These are phyloP conservation scores for Cutaneotrichosporon cavernicola DNA, from an alignment of 1,284 basidiomycete genomes.

Conservation along the genomic window DNA sequence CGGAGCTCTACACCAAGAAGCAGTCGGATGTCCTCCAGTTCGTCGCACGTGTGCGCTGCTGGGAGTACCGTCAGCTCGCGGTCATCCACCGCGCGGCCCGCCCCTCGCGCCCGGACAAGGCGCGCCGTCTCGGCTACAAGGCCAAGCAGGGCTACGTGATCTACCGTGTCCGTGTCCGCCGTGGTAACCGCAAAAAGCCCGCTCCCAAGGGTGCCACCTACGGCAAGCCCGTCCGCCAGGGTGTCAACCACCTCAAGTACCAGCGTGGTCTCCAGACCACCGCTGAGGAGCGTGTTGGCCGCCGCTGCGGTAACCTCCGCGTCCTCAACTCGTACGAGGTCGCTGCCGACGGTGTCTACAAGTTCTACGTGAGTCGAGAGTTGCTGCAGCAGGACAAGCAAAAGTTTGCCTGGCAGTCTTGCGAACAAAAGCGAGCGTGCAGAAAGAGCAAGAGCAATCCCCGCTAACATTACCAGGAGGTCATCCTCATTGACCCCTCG, in stretches of 20 bases:
- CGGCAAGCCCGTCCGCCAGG: slow-evolving; percentile 99
- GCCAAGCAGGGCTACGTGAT: slow-evolving; percentile 99
- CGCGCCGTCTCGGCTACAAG: slow-evolving; percentile 97
- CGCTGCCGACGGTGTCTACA: slow-evolving; percentile 99
- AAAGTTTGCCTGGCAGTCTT: not conserved
- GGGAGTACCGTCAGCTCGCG: slow-evolving; percentile 98
- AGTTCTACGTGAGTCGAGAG: slow-evolving; percentile 66
- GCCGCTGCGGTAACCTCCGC: slow-evolving; percentile 91
- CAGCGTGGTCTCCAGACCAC: slow-evolving; percentile 89
- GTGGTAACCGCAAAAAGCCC: slow-evolving; percentile 99
- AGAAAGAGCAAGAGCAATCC: not conserved
- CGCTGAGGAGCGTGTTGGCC: slow-evolving; percentile 97
- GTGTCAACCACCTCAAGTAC: slow-evolving; percentile 99
- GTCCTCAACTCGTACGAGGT: slow-evolving; percentile 99
- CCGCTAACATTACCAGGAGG: slow-evolving; percentile 41
- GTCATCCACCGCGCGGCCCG: slow-evolving; percentile 97
- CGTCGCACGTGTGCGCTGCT: slow-evolving; percentile 97
- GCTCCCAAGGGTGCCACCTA: slow-evolving; percentile 98
- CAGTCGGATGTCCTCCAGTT: slow-evolving; percentile 87
- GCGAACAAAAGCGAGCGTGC: no score
- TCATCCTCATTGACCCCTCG: slow-evolving; percentile 85
- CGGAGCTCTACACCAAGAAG: slow-evolving; percentile 67
- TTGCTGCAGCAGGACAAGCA: not conserved
- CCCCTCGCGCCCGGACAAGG: slow-evolving; percentile 98
- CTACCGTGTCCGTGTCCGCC: slow-evolving; percentile 95